Conservation (phyloP, 2,329 filamentous ascomycete genomes). For the Sclerotinia sclerotiorum region DNA sequence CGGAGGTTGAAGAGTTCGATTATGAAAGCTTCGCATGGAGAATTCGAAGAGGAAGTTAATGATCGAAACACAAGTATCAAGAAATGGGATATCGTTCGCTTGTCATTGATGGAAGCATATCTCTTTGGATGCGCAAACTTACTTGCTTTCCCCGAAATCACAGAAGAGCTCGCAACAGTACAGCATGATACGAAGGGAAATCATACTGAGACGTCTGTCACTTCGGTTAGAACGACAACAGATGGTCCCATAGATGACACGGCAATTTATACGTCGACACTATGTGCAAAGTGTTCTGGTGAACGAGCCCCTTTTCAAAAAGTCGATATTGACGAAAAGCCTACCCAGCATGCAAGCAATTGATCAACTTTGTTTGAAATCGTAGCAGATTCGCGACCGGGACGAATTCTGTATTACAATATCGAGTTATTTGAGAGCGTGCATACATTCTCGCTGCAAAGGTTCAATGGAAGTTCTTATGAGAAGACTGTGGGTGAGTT, state of each 20-base stretch:
- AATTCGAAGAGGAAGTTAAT: neutral
- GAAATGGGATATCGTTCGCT: neutral
- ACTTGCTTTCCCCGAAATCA: neutral
- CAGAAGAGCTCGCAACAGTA: neutral
- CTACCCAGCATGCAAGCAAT: neutral
- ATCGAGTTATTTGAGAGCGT: neutral
- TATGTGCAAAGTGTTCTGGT: neutral
- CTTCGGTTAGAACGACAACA: neutral
- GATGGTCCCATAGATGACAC: neutral
- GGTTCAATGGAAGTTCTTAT: neutral
- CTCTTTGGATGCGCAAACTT: neutral
- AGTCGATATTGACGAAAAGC: neutral
- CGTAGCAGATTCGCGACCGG: neutral
- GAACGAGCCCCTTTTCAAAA: neutral
- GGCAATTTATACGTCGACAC: neutral
- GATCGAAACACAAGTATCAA: neutral
- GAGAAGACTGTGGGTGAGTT: neutral
- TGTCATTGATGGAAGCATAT: neutral
- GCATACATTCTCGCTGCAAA: neutral
- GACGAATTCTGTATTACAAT: neutral
- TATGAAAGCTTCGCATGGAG: neutral
- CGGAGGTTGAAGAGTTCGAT: neutral
- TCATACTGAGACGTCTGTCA: rapidly evolving
- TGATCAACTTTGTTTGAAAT: neutral
- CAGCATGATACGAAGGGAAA: neutral